phyloP scores from a whole-genome alignment of 2,329 filamentous ascomycete genomes.

The Emericellopsis cladophorae region DNA sequence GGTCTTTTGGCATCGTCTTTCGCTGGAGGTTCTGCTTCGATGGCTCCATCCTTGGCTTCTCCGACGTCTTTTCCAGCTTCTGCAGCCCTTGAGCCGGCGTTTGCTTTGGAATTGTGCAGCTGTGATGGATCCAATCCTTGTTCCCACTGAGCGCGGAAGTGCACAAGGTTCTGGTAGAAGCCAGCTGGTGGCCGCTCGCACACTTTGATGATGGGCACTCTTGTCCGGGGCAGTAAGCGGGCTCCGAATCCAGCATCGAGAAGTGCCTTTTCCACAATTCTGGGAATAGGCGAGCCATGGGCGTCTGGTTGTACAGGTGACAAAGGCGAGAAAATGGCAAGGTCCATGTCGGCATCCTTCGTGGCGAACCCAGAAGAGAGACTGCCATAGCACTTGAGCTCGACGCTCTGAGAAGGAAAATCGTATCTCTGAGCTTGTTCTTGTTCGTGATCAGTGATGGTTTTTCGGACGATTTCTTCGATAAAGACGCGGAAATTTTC shows the following conservation, averaged over 20 bases:
- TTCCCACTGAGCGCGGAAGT: constrained; percentile 63
- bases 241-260: constrained; percentile 63
- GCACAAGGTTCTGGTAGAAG: constrained; percentile 46
- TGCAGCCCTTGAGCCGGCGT: constrained; percentile 12
- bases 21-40: too few relatives aligned
- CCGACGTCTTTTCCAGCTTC: too few relatives aligned
- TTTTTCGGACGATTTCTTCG: constrained; percentile 49
- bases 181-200: constrained; percentile 56
- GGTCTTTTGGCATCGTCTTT: too few relatives aligned
- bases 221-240: constrained; percentile 62
- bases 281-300: constrained; percentile 51
- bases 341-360: constrained; percentile 82
- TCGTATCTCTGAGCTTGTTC: constrained; percentile 18
- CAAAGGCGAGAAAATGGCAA: constrained; percentile 58
- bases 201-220: constrained; percentile 80
- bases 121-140: constrained; percentile 32
- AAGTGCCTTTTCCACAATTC: constrained; percentile 62
- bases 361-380: constrained; percentile 76
- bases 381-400: constrained; percentile 70
- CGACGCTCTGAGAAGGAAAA: constrained; percentile 44
- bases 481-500: constrained; percentile 55
- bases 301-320: constrained; percentile 41
- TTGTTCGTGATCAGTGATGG: constrained; percentile 40
- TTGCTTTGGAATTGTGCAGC: constrained; percentile 26
- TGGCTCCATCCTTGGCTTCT: too few relatives aligned